Evolutionary conservation across 1,284 basidiomycete species (phyloP).

Genomic region (Cystobasidiaceae sp.): DNA sequence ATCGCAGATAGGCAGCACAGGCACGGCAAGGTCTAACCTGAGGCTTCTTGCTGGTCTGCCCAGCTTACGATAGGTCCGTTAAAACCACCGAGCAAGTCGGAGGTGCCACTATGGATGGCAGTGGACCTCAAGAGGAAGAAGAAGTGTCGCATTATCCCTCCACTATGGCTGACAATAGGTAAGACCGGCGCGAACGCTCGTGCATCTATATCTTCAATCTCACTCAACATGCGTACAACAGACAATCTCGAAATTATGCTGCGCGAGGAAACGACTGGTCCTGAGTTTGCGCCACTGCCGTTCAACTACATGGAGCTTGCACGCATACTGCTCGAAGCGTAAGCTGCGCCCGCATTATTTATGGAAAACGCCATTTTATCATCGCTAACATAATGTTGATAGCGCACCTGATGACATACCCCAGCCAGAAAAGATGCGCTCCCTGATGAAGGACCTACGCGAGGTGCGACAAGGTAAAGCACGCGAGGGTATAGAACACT

Average conservation of each 20-base stretch:
- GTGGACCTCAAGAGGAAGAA: conserved; percentile 86
- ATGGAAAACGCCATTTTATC: not conserved
- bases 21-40: not conserved
- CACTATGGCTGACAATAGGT: conserved; percentile 84
- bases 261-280: conserved; percentile 41
- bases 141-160: conserved; percentile 85
- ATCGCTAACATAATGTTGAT: too few relatives aligned
- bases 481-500: conserved; percentile 63
- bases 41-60: not conserved
- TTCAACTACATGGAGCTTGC: conserved; percentile 83
- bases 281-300: conserved; percentile 45
- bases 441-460: conserved; percentile 83
- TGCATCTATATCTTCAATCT: too few relatives aligned
- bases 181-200: too few relatives aligned
- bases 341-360: conserved; percentile 46
- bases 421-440: conserved; percentile 71
- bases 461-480: conserved; percentile 92
- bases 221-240: conserved; percentile 48
- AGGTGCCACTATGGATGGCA: conserved; percentile 91
- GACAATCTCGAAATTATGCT: conserved; percentile 66
- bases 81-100: conserved; percentile 71
- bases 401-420: conserved; percentile 87
- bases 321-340: conserved; percentile 86
- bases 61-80: conserved; percentile 62
- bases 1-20: too few relatives aligned